Percentiles rank a stretch among this genome's conserved stretches.
phyloP scores from a whole-genome alignment of 2,329 filamentous ascomycete genomes.

The Xylaria sp. region DNA sequence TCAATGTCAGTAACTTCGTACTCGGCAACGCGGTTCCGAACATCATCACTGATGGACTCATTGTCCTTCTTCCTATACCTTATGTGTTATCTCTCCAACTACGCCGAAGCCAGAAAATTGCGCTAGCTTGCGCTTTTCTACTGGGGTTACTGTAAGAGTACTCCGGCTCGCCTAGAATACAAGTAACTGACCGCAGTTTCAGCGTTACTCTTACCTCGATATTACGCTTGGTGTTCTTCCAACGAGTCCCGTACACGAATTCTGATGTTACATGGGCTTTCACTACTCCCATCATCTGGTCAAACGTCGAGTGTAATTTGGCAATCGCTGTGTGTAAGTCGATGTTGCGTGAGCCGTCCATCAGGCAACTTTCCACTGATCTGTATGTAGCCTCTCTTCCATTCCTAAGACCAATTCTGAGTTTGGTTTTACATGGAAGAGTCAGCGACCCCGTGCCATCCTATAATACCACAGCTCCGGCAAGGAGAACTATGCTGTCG shows the following conservation, averaged over 20 bases:
- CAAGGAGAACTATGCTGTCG: background rate
- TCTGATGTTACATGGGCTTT: background rate
- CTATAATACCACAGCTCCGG: background rate
- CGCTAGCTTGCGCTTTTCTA: background rate
- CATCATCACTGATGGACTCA: background rate
- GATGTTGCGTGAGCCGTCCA: background rate
- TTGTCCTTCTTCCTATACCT: background rate
- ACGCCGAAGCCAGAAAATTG: background rate
- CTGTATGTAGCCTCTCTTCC: background rate
- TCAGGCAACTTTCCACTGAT: background rate
- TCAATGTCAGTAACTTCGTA: background rate
- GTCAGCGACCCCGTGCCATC: background rate
- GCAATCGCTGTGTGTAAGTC: conserved; percentile 1
- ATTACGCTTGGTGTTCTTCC: background rate
- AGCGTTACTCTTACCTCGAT: background rate
- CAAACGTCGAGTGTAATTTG: background rate
- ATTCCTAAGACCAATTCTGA: background rate
- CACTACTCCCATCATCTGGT: background rate
- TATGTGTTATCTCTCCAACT: background rate
- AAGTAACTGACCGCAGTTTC: background rate
- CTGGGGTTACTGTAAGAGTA: background rate
- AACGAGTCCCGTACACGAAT: background rate
- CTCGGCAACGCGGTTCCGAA: background rate
- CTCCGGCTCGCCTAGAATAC: background rate
- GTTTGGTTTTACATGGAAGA: background rate